These are phyloP conservation scores for Diplodia seriata DNA, from an alignment of 2,329 filamentous ascomycete species.

Conservation along the genomic window DNA sequence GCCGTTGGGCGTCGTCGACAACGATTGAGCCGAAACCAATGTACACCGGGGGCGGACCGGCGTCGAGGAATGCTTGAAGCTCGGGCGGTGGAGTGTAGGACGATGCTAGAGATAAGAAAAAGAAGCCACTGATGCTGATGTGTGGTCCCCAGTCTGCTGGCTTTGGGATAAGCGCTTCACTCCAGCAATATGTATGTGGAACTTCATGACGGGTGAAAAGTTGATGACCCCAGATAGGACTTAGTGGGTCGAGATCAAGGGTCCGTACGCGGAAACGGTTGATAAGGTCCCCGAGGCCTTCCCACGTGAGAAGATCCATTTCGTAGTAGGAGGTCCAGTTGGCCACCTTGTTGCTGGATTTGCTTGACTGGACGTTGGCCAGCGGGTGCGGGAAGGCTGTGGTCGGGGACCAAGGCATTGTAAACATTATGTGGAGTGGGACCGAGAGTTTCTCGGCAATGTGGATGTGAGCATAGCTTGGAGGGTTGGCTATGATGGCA, in stretches of 20 bases:
- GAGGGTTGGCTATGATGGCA: conserved; percentile 80
- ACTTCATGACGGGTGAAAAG: conserved; percentile 75
- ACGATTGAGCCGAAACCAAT: conserved; percentile 81
- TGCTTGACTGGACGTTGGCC: conserved; percentile 74
- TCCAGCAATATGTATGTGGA: conserved; percentile 71
- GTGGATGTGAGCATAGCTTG: conserved; percentile 78
- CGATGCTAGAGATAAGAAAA: conserved; percentile 74
- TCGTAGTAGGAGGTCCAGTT: conserved; percentile 81
- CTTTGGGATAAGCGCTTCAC: conserved; percentile 69
- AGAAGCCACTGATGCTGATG: conserved; percentile 78
- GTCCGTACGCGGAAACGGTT: conserved; percentile 76
- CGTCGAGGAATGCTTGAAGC: conserved; percentile 52
- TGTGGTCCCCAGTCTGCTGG: conserved; percentile 73
- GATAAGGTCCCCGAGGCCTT: conserved; percentile 74
- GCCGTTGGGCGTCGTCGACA: conserved; percentile 71
- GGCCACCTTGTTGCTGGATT: conserved; percentile 73
- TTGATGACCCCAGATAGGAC: conserved; percentile 77
- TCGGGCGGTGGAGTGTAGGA: conserved; percentile 65
- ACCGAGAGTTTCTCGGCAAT: conserved; percentile 77
- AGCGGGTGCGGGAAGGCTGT: conserved; percentile 78
- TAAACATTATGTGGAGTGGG: conserved; percentile 87
- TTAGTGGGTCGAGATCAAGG: conserved; percentile 74
- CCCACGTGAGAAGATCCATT: conserved; percentile 68
- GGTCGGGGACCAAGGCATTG: conserved; percentile 80
- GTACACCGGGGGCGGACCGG: conserved; percentile 66